A percentile compares a stretch with the other conserved stretches of the same genome.
Conservation (phyloP, 345 rosid genomes). For the Tarenaya hassleriana region DNA sequence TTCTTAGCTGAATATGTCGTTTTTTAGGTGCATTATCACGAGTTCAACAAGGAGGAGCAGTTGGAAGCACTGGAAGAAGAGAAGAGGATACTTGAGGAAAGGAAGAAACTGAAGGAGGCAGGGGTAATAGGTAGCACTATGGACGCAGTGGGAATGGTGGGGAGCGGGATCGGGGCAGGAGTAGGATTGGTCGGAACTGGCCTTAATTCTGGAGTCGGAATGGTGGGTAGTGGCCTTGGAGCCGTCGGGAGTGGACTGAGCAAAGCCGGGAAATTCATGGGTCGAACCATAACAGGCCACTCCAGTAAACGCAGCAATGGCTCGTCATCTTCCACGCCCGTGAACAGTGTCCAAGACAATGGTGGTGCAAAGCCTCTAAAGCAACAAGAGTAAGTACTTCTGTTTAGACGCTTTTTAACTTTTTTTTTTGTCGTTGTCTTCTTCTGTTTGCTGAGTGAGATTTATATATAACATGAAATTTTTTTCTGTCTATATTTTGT, state of each 20-base stretch:
- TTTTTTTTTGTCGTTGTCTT: too few species aligned
- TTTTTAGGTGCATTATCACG: constrained; percentile 57
- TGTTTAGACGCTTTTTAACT: too few species aligned
- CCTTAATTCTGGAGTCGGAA: constrained; percentile 44
- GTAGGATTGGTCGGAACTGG: constrained; percentile 58
- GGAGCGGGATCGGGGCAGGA: constrained; percentile 66
- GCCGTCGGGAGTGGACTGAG: constrained; percentile 74
- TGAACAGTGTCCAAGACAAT: constrained; percentile 39
- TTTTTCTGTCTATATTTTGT: too few species aligned
- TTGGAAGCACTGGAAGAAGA: constrained; percentile 75
- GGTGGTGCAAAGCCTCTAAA: constrained; percentile 21
- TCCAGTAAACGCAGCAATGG: constrained; percentile 73
- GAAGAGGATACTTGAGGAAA: constrained; percentile 79
- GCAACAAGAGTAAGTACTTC: too few species aligned
- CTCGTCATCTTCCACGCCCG: too few species aligned
- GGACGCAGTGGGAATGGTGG: constrained; percentile 69
- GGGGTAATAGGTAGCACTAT: constrained; percentile 93
- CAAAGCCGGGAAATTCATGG: constrained; percentile 86
- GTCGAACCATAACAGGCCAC: constrained; percentile 73
- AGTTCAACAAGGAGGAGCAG: constrained; percentile 84
- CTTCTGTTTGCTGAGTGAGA: too few species aligned
- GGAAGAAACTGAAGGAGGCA: constrained; percentile 77
- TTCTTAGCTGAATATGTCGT: background rate
- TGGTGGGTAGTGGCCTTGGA: constrained; percentile 65
- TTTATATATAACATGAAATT: too few species aligned